Evolutionary conservation across 345 rosid genomes (phyloP).

Genomic region (Limnanthes douglasii): DNA sequence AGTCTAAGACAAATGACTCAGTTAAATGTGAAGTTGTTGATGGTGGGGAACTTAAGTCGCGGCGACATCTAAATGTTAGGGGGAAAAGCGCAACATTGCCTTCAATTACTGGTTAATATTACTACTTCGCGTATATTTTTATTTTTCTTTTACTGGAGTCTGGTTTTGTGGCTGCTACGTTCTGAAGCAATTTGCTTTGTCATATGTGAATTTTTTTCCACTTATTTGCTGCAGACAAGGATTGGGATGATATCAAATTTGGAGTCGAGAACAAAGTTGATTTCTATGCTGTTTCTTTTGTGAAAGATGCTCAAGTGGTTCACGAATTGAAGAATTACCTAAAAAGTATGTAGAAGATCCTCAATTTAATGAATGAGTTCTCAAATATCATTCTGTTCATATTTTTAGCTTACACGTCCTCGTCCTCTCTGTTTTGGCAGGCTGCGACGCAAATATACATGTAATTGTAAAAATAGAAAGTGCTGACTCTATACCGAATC

Average conservation of each 20-base stretch:
- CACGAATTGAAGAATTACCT: slow-evolving; percentile 95
- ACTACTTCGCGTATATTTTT: background rate
- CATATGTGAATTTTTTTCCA: slow-evolving; percentile 5
- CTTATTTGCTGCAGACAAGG: slow-evolving; percentile 57
- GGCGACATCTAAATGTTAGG: slow-evolving; percentile 93
- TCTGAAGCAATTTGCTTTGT: background rate
- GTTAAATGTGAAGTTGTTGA: slow-evolving; percentile 92
- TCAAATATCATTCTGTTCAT: slow-evolving; percentile 1
- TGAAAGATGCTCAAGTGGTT: slow-evolving; percentile 97
- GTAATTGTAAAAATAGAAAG: slow-evolving; percentile 72
- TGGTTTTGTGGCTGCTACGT: background rate
- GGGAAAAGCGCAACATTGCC: slow-evolving; percentile 98
- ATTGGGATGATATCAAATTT: slow-evolving; percentile 98
- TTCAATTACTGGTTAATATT: slow-evolving; percentile 71
- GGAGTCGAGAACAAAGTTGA: slow-evolving; percentile 96
- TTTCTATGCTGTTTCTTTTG: slow-evolving; percentile 95
- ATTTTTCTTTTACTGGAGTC: background rate
- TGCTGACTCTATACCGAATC: slow-evolving; percentile 71
- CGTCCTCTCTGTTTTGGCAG: too few species aligned
- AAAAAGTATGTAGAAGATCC: slow-evolving; percentile 14
- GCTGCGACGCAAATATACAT: slow-evolving; percentile 55
- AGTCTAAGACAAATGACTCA: slow-evolving; percentile 88
- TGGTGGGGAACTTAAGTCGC: slow-evolving; percentile 98
- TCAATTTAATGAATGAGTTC: slow-evolving; percentile 4
- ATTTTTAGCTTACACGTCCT: too few species aligned